phyloP scores from a whole-genome alignment of 2,329 filamentous ascomycete species.

The Xylariomycetidae sp. region DNA sequence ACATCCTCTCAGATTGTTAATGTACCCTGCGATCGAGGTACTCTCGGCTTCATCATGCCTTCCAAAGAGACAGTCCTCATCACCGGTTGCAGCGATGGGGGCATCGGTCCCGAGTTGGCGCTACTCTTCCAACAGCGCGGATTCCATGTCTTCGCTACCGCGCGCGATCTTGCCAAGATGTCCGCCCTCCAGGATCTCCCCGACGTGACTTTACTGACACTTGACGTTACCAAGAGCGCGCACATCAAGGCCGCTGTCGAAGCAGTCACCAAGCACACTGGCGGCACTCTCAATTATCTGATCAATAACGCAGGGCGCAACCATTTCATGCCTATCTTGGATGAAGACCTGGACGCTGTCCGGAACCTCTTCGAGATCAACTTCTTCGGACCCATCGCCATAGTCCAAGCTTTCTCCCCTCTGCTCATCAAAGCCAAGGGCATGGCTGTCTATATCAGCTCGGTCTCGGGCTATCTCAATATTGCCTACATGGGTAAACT shows the following conservation, averaged over 20 bases:
- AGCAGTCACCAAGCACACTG: slow-evolving; percentile 14
- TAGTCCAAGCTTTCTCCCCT: slow-evolving; percentile 22
- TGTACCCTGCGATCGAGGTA: no score
- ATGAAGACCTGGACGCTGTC: slow-evolving; percentile 15
- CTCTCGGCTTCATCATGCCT: slow-evolving; percentile 9
- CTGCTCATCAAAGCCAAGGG: slow-evolving; percentile 24
- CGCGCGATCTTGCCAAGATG: slow-evolving; percentile 18
- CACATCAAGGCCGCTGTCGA: slow-evolving; percentile 17
- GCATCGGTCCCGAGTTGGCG: slow-evolving; percentile 22
- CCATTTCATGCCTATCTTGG: slow-evolving; percentile 22
- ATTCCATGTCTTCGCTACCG: slow-evolving; percentile 21
- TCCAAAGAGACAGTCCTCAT: slow-evolving; percentile 19
- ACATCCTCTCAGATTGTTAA: background rate
- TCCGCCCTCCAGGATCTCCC: slow-evolving; percentile 11
- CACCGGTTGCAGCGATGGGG: slow-evolving; percentile 24
- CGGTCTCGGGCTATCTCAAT: slow-evolving; percentile 19
- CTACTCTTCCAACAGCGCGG: slow-evolving; percentile 16
- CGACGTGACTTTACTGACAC: slow-evolving; percentile 17
- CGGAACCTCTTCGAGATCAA: slow-evolving; percentile 25
- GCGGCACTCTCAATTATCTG: slow-evolving; percentile 18
- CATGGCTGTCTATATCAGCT: slow-evolving; percentile 20
- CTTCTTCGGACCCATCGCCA: slow-evolving; percentile 22
- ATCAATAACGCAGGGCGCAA: slow-evolving; percentile 23
- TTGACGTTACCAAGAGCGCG: slow-evolving; percentile 17
- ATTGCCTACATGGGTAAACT: slow-evolving; percentile 19